These are phyloP conservation scores for Paramecium biaurelia DNA, from an alignment of 73 alveolate species.

Conservation along the genomic window DNA sequence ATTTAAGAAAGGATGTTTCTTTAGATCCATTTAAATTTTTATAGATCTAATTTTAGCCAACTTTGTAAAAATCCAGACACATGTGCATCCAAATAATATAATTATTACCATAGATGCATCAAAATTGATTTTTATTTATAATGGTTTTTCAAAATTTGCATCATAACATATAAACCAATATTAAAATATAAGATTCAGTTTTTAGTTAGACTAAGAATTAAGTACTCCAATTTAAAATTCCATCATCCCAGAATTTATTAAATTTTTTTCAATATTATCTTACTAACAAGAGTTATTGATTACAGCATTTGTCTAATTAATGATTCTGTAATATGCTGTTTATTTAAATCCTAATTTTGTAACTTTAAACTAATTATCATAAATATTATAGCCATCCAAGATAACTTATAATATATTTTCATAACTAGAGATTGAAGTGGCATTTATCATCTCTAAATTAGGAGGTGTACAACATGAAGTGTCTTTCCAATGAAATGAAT, in stretches of 20 bases:
- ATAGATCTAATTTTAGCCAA: neutral
- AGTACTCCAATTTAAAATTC: neutral
- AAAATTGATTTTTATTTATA: neutral
- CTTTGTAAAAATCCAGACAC: neutral
- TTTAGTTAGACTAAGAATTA: neutral
- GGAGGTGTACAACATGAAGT: neutral
- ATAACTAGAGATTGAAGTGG: neutral
- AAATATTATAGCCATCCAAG: neutral
- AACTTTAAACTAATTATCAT: neutral
- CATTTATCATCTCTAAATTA: neutral
- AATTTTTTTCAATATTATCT: neutral
- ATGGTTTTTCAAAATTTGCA: neutral
- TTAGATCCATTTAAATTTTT: neutral
- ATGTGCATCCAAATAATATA: neutral
- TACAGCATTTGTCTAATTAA: neutral
- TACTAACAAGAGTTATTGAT: neutral
- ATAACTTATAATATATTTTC: neutral
- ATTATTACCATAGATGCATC: neutral
- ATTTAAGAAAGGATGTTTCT: neutral
- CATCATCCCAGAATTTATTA: neutral
- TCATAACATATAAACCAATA: neutral
- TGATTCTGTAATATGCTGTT: neutral
- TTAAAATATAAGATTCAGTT: neutral
- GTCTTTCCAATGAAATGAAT: neutral
- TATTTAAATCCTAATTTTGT: neutral